A percentile compares a stretch with the other conserved stretches of the same genome.
Conservation (phyloP, 2,329 filamentous ascomycete genomes). For the Sarocladium brachiariae region DNA sequence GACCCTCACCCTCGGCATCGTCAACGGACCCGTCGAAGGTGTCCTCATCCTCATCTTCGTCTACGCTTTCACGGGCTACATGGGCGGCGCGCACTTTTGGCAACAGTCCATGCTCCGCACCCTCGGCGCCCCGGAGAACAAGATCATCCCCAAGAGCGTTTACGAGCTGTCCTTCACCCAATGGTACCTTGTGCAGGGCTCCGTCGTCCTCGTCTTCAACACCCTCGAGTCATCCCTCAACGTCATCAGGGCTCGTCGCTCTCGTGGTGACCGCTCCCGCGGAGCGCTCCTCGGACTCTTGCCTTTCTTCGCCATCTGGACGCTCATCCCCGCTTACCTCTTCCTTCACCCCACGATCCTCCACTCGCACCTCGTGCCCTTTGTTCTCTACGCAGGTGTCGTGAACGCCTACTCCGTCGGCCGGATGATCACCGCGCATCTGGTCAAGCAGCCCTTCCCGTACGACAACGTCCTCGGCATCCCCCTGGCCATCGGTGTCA, state of each 20-base stretch:
- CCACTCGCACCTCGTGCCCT: constrained; percentile 77
- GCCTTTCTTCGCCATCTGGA: constrained; percentile 76
- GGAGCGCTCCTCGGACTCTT: constrained; percentile 74
- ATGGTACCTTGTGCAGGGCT: constrained; percentile 87
- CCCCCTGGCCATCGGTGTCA: constrained; percentile 69
- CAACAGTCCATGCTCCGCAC: constrained; percentile 70
- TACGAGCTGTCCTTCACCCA: constrained; percentile 83
- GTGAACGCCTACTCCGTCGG: constrained; percentile 94
- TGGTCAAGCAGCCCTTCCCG: constrained; percentile 82
- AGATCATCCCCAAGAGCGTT: constrained; percentile 58
- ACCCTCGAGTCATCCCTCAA: constrained; percentile 73
- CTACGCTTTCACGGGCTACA: constrained; percentile 74
- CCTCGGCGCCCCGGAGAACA: constrained; percentile 59
- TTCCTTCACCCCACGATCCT: constrained; percentile 80
- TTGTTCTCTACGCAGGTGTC: constrained; percentile 79
- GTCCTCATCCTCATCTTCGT: constrained; percentile 77
- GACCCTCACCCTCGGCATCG: constrained; percentile 81
- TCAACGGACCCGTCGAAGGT: constrained; percentile 94
- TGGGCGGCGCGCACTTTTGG: constrained; percentile 92
- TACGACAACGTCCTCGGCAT: constrained; percentile 80
- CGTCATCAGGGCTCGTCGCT: constrained; percentile 73
- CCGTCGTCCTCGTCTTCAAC: constrained; percentile 75
- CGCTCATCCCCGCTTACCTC: constrained; percentile 69
- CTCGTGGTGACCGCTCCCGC: constrained; percentile 63
- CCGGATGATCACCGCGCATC: constrained; percentile 90